Evolutionary conservation across 495 filamentous ascomycete genomes (phyloP).

Genomic region (Copromyces sp.): DNA sequence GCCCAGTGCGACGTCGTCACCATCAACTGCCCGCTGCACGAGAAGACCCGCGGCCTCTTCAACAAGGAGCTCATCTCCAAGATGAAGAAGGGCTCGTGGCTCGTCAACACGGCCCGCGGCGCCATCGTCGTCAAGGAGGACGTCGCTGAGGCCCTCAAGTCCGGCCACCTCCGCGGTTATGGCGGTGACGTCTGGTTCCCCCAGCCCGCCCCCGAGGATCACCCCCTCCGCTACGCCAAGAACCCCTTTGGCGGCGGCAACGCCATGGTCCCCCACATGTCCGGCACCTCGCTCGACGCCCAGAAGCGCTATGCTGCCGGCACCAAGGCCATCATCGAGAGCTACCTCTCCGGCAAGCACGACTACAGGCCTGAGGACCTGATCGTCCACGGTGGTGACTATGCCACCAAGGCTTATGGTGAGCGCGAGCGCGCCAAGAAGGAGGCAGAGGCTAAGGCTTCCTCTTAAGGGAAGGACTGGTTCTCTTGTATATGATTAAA

Average conservation of each 20-base stretch:
- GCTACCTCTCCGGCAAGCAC: conserved; percentile 74
- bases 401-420: conserved; percentile 92
- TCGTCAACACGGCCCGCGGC: conserved; percentile 96
- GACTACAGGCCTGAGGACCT: conserved; percentile 88
- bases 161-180: conserved; percentile 91
- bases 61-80: conserved; percentile 99
- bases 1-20: conserved; percentile 95
- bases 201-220: conserved; percentile 91
- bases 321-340: conserved; percentile 79
- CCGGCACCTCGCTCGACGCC: conserved; percentile 91
- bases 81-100: conserved; percentile 98
- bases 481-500: background rate
- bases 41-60: conserved; percentile 92
- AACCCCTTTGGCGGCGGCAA: conserved; percentile 95
- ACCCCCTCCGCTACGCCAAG: conserved; percentile 84
- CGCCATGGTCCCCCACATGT: conserved; percentile 98
- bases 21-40: conserved; percentile 98
- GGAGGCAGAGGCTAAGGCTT: background rate
- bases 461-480: background rate
- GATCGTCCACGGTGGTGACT: conserved; percentile 87
- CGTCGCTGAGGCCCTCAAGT: conserved; percentile 86
- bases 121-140: conserved; percentile 99
- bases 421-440: conserved; percentile 42
- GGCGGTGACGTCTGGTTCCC: conserved; percentile 80
- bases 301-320: conserved; percentile 91